Evolutionary conservation across 164 flowering plant species (phyloP).

Genomic region (Nymphaea thermarum): DNA sequence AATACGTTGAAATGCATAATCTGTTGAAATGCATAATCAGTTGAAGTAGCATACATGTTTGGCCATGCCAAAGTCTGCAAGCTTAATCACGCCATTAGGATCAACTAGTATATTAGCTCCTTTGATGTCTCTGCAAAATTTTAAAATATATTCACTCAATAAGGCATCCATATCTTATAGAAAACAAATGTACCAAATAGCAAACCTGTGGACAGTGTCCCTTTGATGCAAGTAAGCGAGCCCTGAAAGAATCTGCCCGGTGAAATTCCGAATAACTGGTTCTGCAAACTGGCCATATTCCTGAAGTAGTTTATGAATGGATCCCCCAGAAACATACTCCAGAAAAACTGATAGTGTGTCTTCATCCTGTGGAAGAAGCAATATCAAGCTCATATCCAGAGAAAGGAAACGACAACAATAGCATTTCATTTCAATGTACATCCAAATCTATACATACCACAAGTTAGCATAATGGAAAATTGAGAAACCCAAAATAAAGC

Average conservation of each 20-base stretch:
- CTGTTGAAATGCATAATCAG: too few species aligned
- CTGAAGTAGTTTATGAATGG: conserved; percentile 64
- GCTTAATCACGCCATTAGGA: conserved; percentile 57
- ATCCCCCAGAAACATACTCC: conserved; percentile 80
- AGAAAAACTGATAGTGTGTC: conserved; percentile 50
- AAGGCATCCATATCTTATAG: neutral
- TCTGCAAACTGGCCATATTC: conserved; percentile 66
- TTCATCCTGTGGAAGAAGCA: conserved; percentile 29
- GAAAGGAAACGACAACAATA: too few species aligned
- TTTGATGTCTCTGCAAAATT: conserved; percentile 57
- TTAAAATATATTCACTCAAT: neutral
- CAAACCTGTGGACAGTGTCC: conserved; percentile 58
- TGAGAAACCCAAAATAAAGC: too few species aligned
- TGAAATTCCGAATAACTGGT: conserved; percentile 50
- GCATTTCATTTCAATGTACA: too few species aligned
- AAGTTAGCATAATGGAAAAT: too few species aligned
- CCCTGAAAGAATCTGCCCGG: conserved; percentile 62
- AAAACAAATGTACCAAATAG: neutral
- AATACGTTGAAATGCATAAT: too few species aligned
- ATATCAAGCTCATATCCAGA: neutral
- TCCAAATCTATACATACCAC: too few species aligned
- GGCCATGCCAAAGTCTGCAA: conserved; percentile 88
- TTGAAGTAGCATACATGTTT: conserved; percentile 45
- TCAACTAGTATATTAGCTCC: conserved; percentile 78
- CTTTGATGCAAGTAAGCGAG: conserved; percentile 66